A percentile compares a stretch with the other conserved stretches of the same genome.
Evolutionary conservation across 495 filamentous ascomycete species (phyloP).

Genomic region (Penicillium pancosmium): DNA sequence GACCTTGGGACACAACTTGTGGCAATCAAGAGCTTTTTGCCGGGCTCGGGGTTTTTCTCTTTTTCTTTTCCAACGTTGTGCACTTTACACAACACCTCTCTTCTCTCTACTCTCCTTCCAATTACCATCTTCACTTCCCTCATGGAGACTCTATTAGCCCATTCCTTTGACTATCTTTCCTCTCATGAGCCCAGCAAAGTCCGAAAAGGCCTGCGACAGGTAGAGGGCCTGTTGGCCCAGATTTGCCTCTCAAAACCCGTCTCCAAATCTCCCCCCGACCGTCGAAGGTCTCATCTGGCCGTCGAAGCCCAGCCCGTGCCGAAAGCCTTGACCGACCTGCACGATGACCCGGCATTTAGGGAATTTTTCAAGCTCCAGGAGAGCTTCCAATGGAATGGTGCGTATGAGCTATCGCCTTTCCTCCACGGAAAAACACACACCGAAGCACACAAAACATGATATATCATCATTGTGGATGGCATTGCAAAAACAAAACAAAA

Average conservation of each 20-base stretch:
- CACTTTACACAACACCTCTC: too few relatives aligned
- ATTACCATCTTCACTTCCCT: slow-evolving; percentile 19
- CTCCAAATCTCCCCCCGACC: slow-evolving; percentile 45
- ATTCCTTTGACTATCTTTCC: slow-evolving; percentile 95
- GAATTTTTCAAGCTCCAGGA: slow-evolving; percentile 98
- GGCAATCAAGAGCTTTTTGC: background rate
- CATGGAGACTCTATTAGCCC: slow-evolving; percentile 91
- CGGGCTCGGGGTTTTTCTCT: background rate
- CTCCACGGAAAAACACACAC: too few relatives aligned
- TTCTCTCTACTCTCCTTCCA: too few relatives aligned
- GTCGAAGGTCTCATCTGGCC: slow-evolving; percentile 42
- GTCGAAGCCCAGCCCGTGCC: slow-evolving; percentile 46
- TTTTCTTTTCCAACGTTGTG: too few relatives aligned
- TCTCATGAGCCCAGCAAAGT: slow-evolving; percentile 89
- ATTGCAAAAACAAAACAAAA: background rate
- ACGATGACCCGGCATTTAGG: slow-evolving; percentile 85
- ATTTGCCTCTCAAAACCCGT: slow-evolving; percentile 77
- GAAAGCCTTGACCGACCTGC: slow-evolving; percentile 71
- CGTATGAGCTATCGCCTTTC: slow-evolving; percentile 17
- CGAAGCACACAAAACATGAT: too few relatives aligned
- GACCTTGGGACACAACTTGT: background rate
- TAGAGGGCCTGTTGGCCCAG: slow-evolving; percentile 93
- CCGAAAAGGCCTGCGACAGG: slow-evolving; percentile 89
- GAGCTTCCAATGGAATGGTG: slow-evolving; percentile 96
- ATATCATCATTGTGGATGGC: too few relatives aligned